These are phyloP conservation scores for Diaporthe vexans DNA, from an alignment of 2,329 filamentous ascomycete species.

Conservation along the genomic window DNA sequence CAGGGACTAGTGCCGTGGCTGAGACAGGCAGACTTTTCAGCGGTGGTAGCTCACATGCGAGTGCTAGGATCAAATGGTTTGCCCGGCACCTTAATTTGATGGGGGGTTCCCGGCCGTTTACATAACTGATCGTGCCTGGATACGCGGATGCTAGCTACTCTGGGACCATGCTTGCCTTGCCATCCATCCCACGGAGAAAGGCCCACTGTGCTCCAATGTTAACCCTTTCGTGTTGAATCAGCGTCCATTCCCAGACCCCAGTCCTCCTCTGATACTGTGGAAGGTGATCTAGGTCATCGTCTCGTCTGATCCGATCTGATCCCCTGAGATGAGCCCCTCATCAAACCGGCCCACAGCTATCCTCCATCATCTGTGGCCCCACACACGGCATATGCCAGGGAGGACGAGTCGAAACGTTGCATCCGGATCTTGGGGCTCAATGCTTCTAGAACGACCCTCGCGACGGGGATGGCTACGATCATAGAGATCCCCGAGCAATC, in stretches of 20 bases:
- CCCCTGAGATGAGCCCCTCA: not conserved
- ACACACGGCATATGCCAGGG: not conserved
- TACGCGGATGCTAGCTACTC: not conserved
- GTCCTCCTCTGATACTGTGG: not conserved
- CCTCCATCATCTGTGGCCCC: not conserved
- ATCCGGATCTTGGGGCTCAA: not conserved
- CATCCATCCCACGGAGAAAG: not conserved
- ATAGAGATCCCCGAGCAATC: not conserved
- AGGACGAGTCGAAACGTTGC: not conserved
- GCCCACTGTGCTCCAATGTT: not conserved
- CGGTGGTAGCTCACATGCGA: slow-evolving; percentile 1
- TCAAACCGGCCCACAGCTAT: not conserved
- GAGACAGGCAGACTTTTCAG: slow-evolving; percentile 24
- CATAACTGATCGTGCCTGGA: not conserved
- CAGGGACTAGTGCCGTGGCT: slow-evolving; percentile 14
- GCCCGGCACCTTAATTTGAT: not conserved
- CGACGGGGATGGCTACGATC: not conserved
- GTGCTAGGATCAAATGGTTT: slow-evolving; percentile 7
- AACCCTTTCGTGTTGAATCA: no score
- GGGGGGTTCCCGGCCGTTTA: not conserved
- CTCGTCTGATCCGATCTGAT: not conserved
- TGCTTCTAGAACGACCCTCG: not conserved
- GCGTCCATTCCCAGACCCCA: no score
- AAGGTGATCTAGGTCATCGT: not conserved
- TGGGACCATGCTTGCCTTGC: not conserved